These are phyloP conservation scores for Aspergillus hancockii DNA, from an alignment of 495 filamentous ascomycete species.

Conservation along the genomic window DNA sequence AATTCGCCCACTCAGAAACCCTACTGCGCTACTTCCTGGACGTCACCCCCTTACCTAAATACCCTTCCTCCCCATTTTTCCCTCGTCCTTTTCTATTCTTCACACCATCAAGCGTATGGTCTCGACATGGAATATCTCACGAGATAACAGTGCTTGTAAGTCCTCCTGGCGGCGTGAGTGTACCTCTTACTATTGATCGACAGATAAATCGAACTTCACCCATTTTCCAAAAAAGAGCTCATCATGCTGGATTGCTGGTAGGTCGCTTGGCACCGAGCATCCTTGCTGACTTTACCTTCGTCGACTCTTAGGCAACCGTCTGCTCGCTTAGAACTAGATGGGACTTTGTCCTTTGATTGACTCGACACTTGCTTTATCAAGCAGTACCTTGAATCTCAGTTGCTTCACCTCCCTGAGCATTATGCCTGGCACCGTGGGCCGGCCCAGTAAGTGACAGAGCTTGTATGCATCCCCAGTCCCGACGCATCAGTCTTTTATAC, in stretches of 20 bases:
- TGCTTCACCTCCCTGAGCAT: background rate
- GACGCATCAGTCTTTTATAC: background rate
- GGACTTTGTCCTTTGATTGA: background rate
- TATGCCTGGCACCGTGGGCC: conserved; percentile 11
- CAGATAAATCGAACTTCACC: background rate
- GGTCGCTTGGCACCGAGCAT: background rate
- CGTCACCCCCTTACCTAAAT: background rate
- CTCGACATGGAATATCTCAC: conserved; percentile 6
- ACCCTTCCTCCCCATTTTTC: background rate
- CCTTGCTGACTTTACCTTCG: background rate
- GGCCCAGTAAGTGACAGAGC: conserved; percentile 17
- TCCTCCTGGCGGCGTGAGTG: background rate
- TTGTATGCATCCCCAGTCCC: conserved; percentile 6
- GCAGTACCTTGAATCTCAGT: background rate
- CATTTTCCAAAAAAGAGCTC: background rate
- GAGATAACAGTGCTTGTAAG: conserved; percentile 23
- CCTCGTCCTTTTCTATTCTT: background rate
- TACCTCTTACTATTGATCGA: background rate
- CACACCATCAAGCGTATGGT: background rate
- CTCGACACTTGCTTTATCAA: background rate
- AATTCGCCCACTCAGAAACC: background rate
- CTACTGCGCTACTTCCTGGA: background rate
- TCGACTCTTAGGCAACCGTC: background rate
- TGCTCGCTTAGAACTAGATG: background rate
- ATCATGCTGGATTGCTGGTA: conserved; percentile 11